Conservation (phyloP, 257 asterid genomes). For the Solanum piurae region DNA sequence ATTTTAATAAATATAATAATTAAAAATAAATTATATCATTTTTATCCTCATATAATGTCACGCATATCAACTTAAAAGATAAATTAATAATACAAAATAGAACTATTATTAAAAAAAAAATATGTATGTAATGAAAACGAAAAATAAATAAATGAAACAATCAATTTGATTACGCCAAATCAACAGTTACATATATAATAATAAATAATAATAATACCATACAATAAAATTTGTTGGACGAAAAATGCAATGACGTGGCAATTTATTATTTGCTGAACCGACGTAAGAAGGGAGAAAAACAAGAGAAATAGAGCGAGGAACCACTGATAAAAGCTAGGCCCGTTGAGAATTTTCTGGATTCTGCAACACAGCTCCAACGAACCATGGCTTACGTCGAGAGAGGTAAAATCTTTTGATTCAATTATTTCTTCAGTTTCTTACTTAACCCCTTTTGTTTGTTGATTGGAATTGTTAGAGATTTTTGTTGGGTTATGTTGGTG, state of each 20-base stretch:
- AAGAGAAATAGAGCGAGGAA: background rate
- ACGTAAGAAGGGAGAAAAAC: background rate
- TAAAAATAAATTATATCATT: too few species aligned
- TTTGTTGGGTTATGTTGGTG: background rate
- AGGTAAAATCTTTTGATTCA: constrained; percentile 16
- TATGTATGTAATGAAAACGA: too few species aligned
- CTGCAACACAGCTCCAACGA: background rate
- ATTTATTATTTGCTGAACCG: background rate
- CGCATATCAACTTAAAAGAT: background rate
- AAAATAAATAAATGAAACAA: too few species aligned
- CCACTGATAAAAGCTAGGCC: background rate
- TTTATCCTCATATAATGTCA: too few species aligned
- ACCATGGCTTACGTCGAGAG: constrained; percentile 77
- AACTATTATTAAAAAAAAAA: too few species aligned
- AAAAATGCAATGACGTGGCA: background rate
- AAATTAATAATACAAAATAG: too few species aligned
- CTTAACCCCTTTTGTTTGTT: background rate
- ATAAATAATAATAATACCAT: too few species aligned
- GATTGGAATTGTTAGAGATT: background rate
- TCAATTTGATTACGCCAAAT: too few species aligned
- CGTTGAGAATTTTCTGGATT: background rate
- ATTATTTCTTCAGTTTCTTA: too few species aligned
- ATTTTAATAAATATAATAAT: too few species aligned
- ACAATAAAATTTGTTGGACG: background rate
- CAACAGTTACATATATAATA: background rate